A percentile compares a stretch with the other conserved stretches of the same genome.
phyloP scores from a whole-genome alignment of 257 asterid species.

The Solanum pinnatisectum region DNA sequence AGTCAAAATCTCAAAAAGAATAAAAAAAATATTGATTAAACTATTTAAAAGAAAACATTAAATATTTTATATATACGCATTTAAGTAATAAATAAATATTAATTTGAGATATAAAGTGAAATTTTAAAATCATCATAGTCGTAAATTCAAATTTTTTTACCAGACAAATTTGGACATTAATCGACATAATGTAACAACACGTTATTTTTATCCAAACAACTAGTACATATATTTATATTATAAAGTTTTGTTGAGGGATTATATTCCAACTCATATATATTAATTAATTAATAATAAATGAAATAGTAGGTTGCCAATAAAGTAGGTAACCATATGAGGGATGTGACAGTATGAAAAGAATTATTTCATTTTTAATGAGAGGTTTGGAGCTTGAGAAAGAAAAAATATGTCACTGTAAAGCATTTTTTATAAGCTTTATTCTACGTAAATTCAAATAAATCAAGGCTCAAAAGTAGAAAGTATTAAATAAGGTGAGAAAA shows the following conservation, averaged over 20 bases:
- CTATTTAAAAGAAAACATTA: neutral
- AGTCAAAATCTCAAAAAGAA: neutral
- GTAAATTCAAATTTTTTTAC: neutral
- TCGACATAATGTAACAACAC: neutral
- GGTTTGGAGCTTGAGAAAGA: neutral
- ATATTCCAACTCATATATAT: neutral
- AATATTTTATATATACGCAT: neutral
- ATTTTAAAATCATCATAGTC: neutral
- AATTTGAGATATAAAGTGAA: neutral
- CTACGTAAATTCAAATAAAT: neutral
- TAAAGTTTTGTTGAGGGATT: neutral
- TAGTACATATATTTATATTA: neutral
- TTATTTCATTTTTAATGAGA: neutral
- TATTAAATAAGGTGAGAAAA: neutral
- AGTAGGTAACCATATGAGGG: neutral
- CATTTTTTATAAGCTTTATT: neutral
- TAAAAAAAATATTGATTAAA: neutral
- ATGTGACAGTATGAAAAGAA: neutral
- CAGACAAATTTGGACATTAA: neutral
- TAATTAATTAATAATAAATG: neutral
- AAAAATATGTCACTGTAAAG: neutral
- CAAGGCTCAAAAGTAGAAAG: neutral
- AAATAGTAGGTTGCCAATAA: neutral
- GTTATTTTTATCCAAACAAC: neutral
- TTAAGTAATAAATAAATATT: neutral